phyloP scores from a whole-genome alignment of 2,329 filamentous ascomycete genomes.

The Leptographium lundbergii region DNA sequence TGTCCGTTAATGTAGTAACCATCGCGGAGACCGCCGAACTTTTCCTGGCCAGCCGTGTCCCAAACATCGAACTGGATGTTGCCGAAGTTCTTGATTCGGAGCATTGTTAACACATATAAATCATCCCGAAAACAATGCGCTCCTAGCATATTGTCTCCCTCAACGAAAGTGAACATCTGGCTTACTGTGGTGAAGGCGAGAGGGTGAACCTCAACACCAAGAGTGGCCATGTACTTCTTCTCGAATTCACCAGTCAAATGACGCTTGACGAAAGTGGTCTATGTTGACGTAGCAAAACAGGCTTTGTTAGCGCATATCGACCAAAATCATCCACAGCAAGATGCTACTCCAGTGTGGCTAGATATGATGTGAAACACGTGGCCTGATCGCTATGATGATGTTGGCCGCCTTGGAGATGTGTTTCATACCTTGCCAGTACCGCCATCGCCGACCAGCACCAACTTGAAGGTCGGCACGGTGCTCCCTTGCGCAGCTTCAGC shows the following conservation, averaged over 20 bases:
- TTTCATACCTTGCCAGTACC: constrained; percentile 92
- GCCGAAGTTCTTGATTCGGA: constrained; percentile 60
- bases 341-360: not conserved
- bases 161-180: constrained; percentile 14
- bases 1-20: constrained; percentile 99
- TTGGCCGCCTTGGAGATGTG: constrained; percentile 9
- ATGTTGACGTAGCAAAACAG: constrained; percentile 7
- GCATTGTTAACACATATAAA: not conserved
- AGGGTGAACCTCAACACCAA: constrained; percentile 98
- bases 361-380: constrained; percentile 2
- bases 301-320: not conserved
- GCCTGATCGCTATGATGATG: not conserved
- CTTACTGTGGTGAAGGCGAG: constrained; percentile 95
- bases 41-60: constrained; percentile 98
- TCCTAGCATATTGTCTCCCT: constrained; percentile 2
- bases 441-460: constrained; percentile 97
- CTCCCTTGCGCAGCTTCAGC: constrained; percentile 34
- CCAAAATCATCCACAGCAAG: not conserved
- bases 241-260: constrained; percentile 99
- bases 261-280: constrained; percentile 99
- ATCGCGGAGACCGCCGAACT: constrained; percentile 98
- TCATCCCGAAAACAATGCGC: not conserved
- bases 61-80: constrained; percentile 98
- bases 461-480: constrained; percentile 82
- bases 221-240: constrained; percentile 99